Evolutionary conservation across 2,329 filamentous ascomycete species (phyloP), one percentile per base, ranked within the genome.

Genomic region (Westerdykella aurantiaca): DNA sequence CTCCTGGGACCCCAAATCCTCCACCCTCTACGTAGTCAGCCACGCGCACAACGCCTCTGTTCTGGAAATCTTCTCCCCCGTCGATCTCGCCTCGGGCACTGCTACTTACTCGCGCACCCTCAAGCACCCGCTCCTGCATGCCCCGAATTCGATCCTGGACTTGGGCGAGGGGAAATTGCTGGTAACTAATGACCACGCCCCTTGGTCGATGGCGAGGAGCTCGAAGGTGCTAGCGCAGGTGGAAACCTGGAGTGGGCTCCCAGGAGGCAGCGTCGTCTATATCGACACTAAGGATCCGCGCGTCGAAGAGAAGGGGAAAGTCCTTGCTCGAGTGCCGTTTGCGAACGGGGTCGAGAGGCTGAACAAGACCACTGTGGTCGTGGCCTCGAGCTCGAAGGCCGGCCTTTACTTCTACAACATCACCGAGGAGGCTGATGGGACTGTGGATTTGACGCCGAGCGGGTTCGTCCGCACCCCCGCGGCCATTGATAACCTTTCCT

Each of bases 151-250:
- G 3, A 57, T 73, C n/a, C 50, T 61, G 11, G 53, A 59, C 1
- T 44, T 72, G 11, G 60, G 58, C 6, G 38, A 49, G 5, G 53
- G 55, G 5, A 61, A 63, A 25, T 41, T 72, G 1, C 60, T 66
- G 40, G 52, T 72, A 12, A 71, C 69, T 13, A 73, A 72, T 43
- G 70, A 73, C 51, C 70, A 73, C 50, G 7, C 25, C 25, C 7
- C 7, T 10, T 62, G 57, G 48, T 58, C 71, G 40, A 55, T 51
- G 11, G 50, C 61, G 1, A 48, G 56, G 6, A 35, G 52, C 1
- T 55, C 57, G 1, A 52, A 49, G 0, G 6, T 64, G 1, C 47
- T 71, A 1, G 57, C 59, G 2, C 59, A 61, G 23, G 25, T 71
- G 2, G 71, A 74, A 44, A 70, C 69, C 0, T 71, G 65, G 39